These are phyloP conservation scores for Euphorbia pulcherrima DNA, from an alignment of 345 rosid species.

Conservation along the genomic window DNA sequence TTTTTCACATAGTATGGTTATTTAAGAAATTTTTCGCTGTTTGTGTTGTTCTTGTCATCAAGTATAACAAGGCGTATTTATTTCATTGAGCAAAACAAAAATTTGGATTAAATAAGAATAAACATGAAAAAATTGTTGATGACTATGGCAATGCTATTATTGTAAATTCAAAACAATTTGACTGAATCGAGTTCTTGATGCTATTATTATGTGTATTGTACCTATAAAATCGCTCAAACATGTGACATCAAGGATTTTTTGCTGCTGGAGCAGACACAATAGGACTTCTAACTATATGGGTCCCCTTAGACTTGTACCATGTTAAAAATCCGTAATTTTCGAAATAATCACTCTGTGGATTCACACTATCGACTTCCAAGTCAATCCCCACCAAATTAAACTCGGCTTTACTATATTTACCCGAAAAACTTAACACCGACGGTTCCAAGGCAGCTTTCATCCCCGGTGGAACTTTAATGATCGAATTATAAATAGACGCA, in stretches of 20 bases:
- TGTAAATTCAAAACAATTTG: no score
- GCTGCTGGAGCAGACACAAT: conserved; percentile 47
- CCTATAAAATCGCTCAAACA: no score
- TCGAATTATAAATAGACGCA: conserved; percentile 24
- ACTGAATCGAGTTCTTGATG: no score
- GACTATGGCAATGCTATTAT: no score
- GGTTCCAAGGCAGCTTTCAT: conserved; percentile 38
- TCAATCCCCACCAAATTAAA: conserved; percentile 33
- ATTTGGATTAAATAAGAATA: no score
- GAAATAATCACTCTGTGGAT: conserved; percentile 31
- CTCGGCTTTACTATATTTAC: conserved; percentile 31
- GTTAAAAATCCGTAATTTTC: conserved; percentile 45
- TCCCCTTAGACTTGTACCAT: conserved; percentile 43
- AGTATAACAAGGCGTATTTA: no score
- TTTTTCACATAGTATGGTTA: no score
- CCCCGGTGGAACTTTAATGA: conserved; percentile 24
- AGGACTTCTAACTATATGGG: conserved; percentile 38
- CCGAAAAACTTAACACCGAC: conserved; percentile 21
- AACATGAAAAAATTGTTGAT: no score
- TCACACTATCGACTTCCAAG: conserved; percentile 15
- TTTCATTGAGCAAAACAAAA: no score
- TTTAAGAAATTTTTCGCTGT: no score
- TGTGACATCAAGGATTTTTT: not conserved
- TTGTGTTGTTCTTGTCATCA: no score
- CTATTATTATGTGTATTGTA: no score